These are phyloP conservation scores for Pyricularia sp. DNA, from an alignment of 2,329 filamentous ascomycete species.

Conservation along the genomic window DNA sequence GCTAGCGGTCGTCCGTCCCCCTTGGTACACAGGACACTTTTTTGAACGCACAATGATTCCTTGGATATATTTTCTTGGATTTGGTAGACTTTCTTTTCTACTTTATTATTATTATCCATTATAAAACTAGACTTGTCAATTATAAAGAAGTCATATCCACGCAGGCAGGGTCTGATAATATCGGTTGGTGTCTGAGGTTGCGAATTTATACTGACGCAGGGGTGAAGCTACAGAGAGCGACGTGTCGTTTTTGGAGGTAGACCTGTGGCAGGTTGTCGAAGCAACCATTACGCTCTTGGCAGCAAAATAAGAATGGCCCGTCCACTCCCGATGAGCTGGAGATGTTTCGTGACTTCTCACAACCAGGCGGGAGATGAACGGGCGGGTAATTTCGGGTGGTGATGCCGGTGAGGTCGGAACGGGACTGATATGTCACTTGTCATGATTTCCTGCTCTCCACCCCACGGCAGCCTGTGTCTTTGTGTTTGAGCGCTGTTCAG, in stretches of 20 bases:
- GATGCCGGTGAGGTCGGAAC: no score
- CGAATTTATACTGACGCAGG: background rate
- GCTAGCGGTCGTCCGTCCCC: background rate
- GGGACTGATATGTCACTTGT: background rate
- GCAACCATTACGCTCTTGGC: no score
- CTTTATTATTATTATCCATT: background rate
- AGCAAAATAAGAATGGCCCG: no score
- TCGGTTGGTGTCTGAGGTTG: background rate
- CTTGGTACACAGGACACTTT: background rate
- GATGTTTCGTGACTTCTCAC: no score
- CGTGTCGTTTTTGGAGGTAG: no score
- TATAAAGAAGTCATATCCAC: background rate
- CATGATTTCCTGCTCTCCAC: background rate
- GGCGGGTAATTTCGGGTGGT: background rate
- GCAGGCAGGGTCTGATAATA: background rate
- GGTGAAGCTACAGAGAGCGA: no score
- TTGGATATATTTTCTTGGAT: background rate
- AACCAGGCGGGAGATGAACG: background rate
- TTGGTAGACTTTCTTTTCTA: background rate
- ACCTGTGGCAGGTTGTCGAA: no score
- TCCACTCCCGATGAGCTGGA: no score
- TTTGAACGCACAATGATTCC: background rate
- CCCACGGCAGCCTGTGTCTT: no score
- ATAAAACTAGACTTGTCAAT: background rate
- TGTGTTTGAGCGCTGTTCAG: no score